Evolutionary conservation across 1,284 basidiomycete genomes (phyloP), one percentile per base, ranked within the genome.

Genomic region (Meripilus lineatus): DNA sequence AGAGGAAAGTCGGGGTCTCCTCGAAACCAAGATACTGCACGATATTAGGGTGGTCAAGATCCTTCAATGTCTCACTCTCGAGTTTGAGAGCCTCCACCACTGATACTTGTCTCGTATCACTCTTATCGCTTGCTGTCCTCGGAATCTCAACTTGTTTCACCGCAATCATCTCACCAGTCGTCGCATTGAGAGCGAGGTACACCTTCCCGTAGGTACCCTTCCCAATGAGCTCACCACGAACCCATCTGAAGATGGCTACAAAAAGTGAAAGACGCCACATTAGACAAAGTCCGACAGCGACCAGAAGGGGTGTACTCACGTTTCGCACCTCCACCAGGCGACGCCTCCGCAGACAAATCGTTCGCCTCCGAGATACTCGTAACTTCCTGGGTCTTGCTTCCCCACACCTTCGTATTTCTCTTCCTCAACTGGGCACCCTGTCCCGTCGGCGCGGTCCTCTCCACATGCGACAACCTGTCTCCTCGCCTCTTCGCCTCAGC

Each of bases 111-210:
- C 93, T 79, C 20, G 79, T 75, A 60, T 98, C 93, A 55, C 84
- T 85, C 60, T 86, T 88, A 68, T 99, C 95, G 55, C 85, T 89
- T 11, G 84, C 81, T 1, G 93, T 95, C 40, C 83, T 81, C 1
- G 95, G 94, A 46, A 95, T 77, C 65, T 98, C 95, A 39, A 99
- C 96, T 67, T 99, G 96, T 68, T 99, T 99, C 54, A 99, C 96
- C 5, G 96, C 96, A 56, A 99, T 94, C 89, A 98, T 95, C 66
- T 99, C 95, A 45, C 95, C 95, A 0, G 94, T 97, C 1, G 92
- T 95, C n/a, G 90, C 92, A 63, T 99, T 99, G 50, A 99, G 72
- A 15, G 93, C 96, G 39, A 98, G 81, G 59, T 97, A 99, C 23
- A 99, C 96, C 40, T 89, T 81, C 5, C 95, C 95, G 58, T 94